These are phyloP conservation scores for Penicillium sp. DNA, from an alignment of 2,329 filamentous ascomycete genomes.

Conservation along the genomic window DNA sequence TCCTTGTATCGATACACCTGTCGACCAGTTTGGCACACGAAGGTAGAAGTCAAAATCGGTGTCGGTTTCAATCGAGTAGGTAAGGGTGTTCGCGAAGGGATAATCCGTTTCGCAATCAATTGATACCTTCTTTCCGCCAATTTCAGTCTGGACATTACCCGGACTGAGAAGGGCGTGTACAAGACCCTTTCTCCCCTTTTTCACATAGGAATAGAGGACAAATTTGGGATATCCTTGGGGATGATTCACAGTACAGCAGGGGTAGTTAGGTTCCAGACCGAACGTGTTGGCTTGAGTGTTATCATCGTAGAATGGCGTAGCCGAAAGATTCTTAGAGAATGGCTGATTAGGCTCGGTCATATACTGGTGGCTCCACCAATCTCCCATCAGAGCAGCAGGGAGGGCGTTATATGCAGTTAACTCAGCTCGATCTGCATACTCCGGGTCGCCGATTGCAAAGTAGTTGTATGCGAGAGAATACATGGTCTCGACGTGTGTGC, in stretches of 20 bases:
- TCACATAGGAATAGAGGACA: constrained; percentile 49
- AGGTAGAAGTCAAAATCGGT: constrained; percentile 46
- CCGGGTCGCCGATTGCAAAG: constrained; percentile 46
- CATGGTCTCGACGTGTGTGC: constrained; percentile 54
- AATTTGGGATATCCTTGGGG: constrained; percentile 60
- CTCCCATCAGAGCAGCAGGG: constrained; percentile 51
- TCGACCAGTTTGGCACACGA: constrained; percentile 48
- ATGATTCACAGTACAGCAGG: constrained; percentile 61
- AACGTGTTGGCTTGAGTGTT: constrained; percentile 49
- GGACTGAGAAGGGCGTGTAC: constrained; percentile 55
- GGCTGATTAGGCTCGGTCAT: constrained; percentile 57
- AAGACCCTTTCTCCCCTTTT: constrained; percentile 45
- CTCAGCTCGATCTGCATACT: constrained; percentile 55
- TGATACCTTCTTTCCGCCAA: constrained; percentile 39
- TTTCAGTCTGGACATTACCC: constrained; percentile 40
- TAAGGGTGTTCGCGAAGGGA: constrained; percentile 45
- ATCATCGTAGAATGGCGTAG: constrained; percentile 52
- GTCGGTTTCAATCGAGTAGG: constrained; percentile 41
- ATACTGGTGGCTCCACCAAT: constrained; percentile 61
- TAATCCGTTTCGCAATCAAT: constrained; percentile 53
- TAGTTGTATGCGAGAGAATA: constrained; percentile 55
- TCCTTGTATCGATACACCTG: constrained; percentile 18
- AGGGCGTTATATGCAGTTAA: constrained; percentile 57
- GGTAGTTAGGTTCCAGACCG: constrained; percentile 54
- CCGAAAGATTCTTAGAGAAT: constrained; percentile 44